Evolutionary conservation across 2,329 filamentous ascomycete genomes (phyloP), one percentile per base, ranked within the genome.

Genomic region (Drechslera avenae): DNA sequence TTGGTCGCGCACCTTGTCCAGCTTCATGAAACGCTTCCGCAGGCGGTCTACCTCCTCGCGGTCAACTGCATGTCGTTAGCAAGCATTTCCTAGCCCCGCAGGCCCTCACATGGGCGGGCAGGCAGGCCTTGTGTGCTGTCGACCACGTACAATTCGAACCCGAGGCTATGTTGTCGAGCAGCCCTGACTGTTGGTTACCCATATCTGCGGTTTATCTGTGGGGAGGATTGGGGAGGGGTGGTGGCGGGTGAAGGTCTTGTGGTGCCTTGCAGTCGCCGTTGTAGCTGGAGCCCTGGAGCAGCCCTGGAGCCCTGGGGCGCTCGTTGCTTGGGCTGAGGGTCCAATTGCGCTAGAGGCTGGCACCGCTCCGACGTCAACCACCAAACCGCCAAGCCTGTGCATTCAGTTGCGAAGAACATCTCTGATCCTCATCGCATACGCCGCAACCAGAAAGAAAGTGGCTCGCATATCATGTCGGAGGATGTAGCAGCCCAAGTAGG

Each of bases 11-110:
- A 94, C 93, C 85, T 97, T 97, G 78, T 99, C 94, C 54, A 99
- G 81, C 79, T 99, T 99, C 93, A 97, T 97, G 73, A 99, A 99
- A 56, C 93, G 86, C 81, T 99, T 99, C 71, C 91, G 85, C 73
- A 99, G 82, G 69, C 94, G 86, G 73, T 97, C 94, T 54, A 99
- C 91, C 76, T 99, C 94, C 69, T 99, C 94, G 75, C 90, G 88
- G 80, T 99, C 90, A 81, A 99, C 93, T 97, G 56, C 53, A 48
- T 33, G 42, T 36, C 48, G 57, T 72, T 52, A 71, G 66, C 58
- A 53, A 48, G 40, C 33, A 47, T 40, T 60, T 61, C 63, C 66
- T 63, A 69, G 64, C 62, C 62, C 64, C 64, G 59, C 64, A 57
- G 52, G 33, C 44, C 47, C 55, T 57, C 58, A 58, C 21, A 23